These are phyloP conservation scores for Herpetospermum pedunculosum DNA, from an alignment of 306 rosid genomes.

Conservation along the genomic window DNA sequence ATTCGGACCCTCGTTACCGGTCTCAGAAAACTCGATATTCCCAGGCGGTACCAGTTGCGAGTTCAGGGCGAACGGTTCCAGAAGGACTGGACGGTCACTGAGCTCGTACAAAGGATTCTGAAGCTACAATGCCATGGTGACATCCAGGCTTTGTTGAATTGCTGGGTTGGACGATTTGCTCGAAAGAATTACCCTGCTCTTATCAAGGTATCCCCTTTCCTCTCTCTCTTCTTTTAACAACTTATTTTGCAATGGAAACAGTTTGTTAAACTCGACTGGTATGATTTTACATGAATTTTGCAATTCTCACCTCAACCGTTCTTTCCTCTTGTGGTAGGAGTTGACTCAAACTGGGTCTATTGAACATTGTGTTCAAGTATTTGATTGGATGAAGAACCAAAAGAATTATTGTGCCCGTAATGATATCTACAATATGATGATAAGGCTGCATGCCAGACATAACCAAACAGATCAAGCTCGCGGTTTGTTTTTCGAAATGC, in stretches of 20 bases:
- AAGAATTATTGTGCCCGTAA: constrained; percentile 70
- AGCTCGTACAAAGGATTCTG: constrained; percentile 44
- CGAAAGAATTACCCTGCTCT: constrained; percentile 76
- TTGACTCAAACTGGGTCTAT: constrained; percentile 61
- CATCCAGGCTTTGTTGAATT: constrained; percentile 60
- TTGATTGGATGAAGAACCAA: constrained; percentile 78
- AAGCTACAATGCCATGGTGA: constrained; percentile 36
- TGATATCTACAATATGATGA: constrained; percentile 84
- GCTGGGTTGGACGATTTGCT: constrained; percentile 81
- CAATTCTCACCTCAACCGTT: background rate
- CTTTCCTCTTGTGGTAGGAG: constrained; percentile 31
- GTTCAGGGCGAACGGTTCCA: constrained; percentile 63
- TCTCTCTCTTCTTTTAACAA: background rate
- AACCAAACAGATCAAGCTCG: constrained; percentile 73
- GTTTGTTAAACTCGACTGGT: background rate
- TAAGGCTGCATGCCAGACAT: constrained; percentile 76
- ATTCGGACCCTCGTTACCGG: constrained; percentile 39
- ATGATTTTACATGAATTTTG: background rate
- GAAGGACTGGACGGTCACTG: constrained; percentile 78
- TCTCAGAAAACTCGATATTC: constrained; percentile 50
- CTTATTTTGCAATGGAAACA: background rate
- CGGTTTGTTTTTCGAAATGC: constrained; percentile 96
- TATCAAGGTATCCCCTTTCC: constrained; percentile 30
- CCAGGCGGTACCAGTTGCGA: constrained; percentile 43
- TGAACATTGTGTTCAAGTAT: constrained; percentile 56